Evolutionary conservation across 2,329 filamentous ascomycete species (phyloP).

Genomic region (Pleoardoris graminearum): DNA sequence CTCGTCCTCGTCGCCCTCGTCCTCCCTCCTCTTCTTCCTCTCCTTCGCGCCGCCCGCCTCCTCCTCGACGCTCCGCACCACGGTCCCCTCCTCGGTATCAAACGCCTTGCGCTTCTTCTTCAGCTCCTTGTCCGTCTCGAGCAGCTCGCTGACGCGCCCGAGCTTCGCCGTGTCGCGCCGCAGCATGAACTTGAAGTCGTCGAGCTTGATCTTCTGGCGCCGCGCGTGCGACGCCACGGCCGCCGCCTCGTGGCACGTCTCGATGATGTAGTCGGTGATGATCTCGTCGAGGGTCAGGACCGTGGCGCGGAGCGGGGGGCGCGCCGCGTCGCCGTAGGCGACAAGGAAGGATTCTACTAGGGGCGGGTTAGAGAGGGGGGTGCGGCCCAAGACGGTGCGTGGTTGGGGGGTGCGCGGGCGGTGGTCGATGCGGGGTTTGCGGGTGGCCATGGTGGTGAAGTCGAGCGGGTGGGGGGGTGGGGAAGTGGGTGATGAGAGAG

Average conservation of each 20-base stretch:
- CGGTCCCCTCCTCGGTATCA: slow-evolving; percentile 66
- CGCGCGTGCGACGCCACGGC: slow-evolving; percentile 82
- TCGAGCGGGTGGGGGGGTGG: not conserved
- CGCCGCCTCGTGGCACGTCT: slow-evolving; percentile 87
- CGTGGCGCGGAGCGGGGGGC: slow-evolving; percentile 75
- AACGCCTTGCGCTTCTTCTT: slow-evolving; percentile 80
- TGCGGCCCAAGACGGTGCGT: slow-evolving; percentile 5
- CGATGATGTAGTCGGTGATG: slow-evolving; percentile 89
- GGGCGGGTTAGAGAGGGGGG: not conserved
- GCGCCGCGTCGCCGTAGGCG: slow-evolving; percentile 76
- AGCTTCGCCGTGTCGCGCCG: slow-evolving; percentile 82
- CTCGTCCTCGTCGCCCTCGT: slow-evolving; percentile 14
- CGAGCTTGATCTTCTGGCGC: slow-evolving; percentile 95
- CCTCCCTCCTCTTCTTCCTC: slow-evolving; percentile 9
- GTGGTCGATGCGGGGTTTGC: not conserved
- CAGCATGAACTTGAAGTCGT: slow-evolving; percentile 95
- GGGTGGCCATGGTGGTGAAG: slow-evolving; percentile 6
- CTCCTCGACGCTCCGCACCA: slow-evolving; percentile 48
- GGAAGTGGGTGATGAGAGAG: not conserved
- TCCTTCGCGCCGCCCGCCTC: slow-evolving; percentile 20
- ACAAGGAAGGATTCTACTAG: slow-evolving; percentile 74
- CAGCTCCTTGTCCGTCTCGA: slow-evolving; percentile 85
- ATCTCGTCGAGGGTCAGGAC: slow-evolving; percentile 91
- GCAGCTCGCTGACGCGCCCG: slow-evolving; percentile 84
- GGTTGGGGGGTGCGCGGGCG: slow-evolving; percentile 1